Percentiles rank a stretch among this genome's conserved stretches.
These are phyloP conservation scores for Coniochaeta hoffmannii DNA, from an alignment of 2,329 filamentous ascomycete species.

Conservation along the genomic window DNA sequence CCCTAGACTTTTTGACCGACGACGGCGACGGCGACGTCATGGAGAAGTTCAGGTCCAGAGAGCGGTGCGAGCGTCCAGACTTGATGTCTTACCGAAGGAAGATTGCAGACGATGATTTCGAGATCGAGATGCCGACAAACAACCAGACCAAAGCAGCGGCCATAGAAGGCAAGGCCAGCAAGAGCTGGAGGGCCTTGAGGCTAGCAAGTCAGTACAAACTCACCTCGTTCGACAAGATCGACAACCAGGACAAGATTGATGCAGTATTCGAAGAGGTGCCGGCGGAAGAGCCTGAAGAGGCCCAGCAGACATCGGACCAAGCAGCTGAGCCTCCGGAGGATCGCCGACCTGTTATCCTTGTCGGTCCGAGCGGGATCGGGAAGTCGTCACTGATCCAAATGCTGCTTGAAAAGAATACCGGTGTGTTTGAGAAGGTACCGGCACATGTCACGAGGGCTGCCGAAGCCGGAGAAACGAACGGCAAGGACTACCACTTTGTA, in stretches of 20 bases:
- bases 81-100: slow-evolving; percentile 63
- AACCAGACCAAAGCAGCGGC: slow-evolving; percentile 47
- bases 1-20: slow-evolving; percentile 72
- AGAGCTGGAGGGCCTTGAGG: slow-evolving; percentile 82
- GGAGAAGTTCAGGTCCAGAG: slow-evolving; percentile 58
- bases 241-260: slow-evolving; percentile 67
- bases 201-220: slow-evolving; percentile 70
- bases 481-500: slow-evolving; percentile 49
- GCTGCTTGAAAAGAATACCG: slow-evolving; percentile 55
- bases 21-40: slow-evolving; percentile 49
- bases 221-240: slow-evolving; percentile 76
- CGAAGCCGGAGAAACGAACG: slow-evolving; percentile 41
- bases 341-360: slow-evolving; percentile 55
- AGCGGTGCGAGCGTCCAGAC: slow-evolving; percentile 61
- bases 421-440: slow-evolving; percentile 54
- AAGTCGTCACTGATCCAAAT: slow-evolving; percentile 57
- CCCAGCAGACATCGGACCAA: slow-evolving; percentile 21
- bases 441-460: slow-evolving; percentile 47
- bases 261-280: slow-evolving; percentile 41
- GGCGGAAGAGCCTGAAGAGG: slow-evolving; percentile 24
- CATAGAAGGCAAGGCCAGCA: slow-evolving; percentile 71
- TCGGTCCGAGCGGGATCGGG: slow-evolving; percentile 54
- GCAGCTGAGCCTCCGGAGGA: slow-evolving; percentile 35
- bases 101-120: slow-evolving; percentile 74
- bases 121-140: slow-evolving; percentile 73